These are phyloP conservation scores for Tardiomyces blankii DNA, from an alignment of 1,139 yeast species.

Conservation along the genomic window DNA sequence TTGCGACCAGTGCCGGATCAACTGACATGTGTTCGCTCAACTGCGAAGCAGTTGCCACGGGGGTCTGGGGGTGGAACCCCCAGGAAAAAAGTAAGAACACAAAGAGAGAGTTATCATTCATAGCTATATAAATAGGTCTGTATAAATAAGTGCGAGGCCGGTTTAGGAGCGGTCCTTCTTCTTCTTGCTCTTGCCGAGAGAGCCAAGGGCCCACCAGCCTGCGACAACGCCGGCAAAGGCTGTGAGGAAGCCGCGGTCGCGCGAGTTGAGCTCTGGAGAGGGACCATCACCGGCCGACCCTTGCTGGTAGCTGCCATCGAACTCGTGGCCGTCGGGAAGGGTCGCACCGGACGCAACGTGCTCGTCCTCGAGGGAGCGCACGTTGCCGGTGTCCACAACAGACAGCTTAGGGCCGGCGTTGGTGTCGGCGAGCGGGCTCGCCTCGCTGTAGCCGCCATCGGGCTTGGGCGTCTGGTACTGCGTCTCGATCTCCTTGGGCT, in stretches of 20 bases:
- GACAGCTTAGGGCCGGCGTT: slow-evolving; percentile 6
- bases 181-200: slow-evolving; percentile 8
- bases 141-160: not conserved
- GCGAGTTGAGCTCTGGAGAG: slow-evolving; percentile 10
- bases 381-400: not conserved
- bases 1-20: too few species aligned
- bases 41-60: too few species aligned
- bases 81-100: too few species aligned
- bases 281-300: slow-evolving; percentile 5
- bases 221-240: slow-evolving; percentile 22
- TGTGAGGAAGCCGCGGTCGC: slow-evolving; percentile 22
- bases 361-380: slow-evolving; percentile 2
- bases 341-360: slow-evolving; percentile 12
- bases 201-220: slow-evolving; percentile 26
- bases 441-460: slow-evolving; percentile 14
- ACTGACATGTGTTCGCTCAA: too few species aligned
- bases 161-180: slow-evolving; percentile 3
- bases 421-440: slow-evolving; percentile 11
- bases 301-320: slow-evolving; percentile 3
- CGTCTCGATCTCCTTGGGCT: slow-evolving; percentile 6
- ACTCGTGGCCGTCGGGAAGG: slow-evolving; percentile 13
- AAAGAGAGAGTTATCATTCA: too few species aligned
- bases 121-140: not conserved
- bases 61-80: too few species aligned
- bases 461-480: slow-evolving; percentile 10